phyloP scores from a whole-genome alignment of 2,329 filamentous ascomycete species.

The Fusarium chlamydosporum region DNA sequence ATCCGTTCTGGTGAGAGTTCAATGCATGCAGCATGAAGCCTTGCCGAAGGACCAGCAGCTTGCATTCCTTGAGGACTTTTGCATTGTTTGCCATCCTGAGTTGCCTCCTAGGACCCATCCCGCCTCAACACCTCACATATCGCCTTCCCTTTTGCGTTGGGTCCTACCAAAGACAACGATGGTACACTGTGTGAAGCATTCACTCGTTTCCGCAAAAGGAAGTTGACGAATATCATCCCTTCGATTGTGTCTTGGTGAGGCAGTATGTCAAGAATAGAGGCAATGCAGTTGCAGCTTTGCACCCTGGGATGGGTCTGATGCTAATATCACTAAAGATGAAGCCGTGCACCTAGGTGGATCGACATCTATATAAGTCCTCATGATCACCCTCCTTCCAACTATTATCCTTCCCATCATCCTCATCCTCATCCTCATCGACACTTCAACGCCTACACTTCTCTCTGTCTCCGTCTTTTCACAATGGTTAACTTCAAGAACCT shows the following conservation, averaged over 20 bases:
- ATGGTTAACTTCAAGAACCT: constrained; percentile 54
- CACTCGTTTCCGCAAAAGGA: constrained; percentile 41
- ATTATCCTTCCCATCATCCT: constrained; percentile 27
- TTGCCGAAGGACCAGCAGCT: constrained; percentile 14
- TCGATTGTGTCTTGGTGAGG: constrained; percentile 26
- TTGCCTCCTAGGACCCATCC: constrained; percentile 14
- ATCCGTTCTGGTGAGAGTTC: constrained; percentile 24
- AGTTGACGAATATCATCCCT: constrained; percentile 40
- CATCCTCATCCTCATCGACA: constrained; percentile 25
- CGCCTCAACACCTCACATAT: constrained; percentile 19
- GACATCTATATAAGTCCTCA: constrained; percentile 44
- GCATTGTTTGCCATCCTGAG: constrained; percentile 16
- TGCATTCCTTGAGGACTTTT: constrained; percentile 47
- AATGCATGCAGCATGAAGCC: constrained; percentile 17
- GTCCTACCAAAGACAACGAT: constrained; percentile 17
- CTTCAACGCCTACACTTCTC: constrained; percentile 21
- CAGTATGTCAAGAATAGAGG: constrained; percentile 11
- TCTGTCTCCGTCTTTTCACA: constrained; percentile 23
- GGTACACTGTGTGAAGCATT: constrained; percentile 24
- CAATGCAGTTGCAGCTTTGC: constrained; percentile 17
- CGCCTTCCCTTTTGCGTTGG: constrained; percentile 48
- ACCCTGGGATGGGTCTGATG: constrained; percentile 4
- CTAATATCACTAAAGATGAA: constrained; percentile 12
- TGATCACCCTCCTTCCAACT: constrained; percentile 8
- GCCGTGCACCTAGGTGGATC: neutral